phyloP scores from a whole-genome alignment of 1,284 basidiomycete genomes.

The Puccinia coronata region DNA sequence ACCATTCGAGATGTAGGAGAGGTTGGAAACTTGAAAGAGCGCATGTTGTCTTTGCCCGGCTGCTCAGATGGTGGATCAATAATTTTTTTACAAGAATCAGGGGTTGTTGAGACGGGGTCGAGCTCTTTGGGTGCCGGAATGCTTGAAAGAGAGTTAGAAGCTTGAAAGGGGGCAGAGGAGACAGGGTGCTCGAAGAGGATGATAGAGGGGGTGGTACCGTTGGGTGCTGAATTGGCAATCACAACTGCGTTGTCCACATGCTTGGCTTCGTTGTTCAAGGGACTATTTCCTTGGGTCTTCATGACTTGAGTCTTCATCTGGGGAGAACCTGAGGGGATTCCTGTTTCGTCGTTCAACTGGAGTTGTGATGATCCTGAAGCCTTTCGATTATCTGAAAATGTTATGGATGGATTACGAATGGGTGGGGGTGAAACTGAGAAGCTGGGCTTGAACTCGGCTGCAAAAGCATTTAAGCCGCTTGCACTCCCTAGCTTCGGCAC shows the following conservation, averaged over 20 bases:
- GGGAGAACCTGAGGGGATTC: background rate
- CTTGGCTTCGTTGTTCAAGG: background rate
- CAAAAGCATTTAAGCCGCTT: conserved; percentile 30
- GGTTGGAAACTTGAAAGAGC: conserved; percentile 41
- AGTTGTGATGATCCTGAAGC: background rate
- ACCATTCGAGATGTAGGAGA: conserved; percentile 23
- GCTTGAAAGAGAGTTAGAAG: conserved; percentile 7
- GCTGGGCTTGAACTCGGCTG: conserved; percentile 45
- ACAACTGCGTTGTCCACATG: background rate
- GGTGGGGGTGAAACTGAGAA: background rate
- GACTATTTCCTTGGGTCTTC: background rate
- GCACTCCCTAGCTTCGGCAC: background rate
- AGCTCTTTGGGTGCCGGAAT: background rate
- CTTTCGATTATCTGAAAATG: background rate
- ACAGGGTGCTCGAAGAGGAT: conserved; percentile 31
- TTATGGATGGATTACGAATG: background rate
- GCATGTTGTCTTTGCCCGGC: conserved; percentile 50
- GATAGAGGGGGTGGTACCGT: background rate
- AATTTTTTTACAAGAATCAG: background rate
- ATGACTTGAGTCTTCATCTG: background rate
- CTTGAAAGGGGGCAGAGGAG: conserved; percentile 36
- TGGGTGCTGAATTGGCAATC: conserved; percentile 2
- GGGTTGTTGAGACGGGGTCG: background rate
- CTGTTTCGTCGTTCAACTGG: background rate
- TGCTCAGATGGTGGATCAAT: conserved; percentile 22